These are phyloP conservation scores for Vachellia pachyceras DNA, from an alignment of 306 rosid genomes.

Conservation along the genomic window DNA sequence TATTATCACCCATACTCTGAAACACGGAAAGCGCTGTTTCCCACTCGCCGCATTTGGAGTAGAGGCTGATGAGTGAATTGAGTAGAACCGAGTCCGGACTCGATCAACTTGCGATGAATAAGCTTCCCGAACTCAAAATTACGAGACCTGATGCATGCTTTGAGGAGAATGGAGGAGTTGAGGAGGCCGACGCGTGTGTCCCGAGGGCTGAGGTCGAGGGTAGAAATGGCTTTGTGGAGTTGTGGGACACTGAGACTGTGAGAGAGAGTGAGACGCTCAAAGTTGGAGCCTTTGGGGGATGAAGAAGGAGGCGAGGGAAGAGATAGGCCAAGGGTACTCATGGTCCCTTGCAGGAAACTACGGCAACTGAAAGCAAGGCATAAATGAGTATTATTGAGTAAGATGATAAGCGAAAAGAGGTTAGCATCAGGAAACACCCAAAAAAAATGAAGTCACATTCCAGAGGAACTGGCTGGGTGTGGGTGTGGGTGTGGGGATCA, in stretches of 20 bases:
- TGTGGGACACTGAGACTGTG: slow-evolving; percentile 35
- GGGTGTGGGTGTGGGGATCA: too few relatives aligned
- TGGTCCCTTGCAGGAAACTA: background rate
- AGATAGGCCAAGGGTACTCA: slow-evolving; percentile 12
- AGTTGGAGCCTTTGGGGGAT: background rate
- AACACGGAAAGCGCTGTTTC: slow-evolving; percentile 46
- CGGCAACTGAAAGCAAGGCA: background rate
- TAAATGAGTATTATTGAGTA: background rate
- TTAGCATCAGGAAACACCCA: too few relatives aligned
- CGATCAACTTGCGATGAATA: slow-evolving; percentile 51
- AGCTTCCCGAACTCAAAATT: slow-evolving; percentile 52
- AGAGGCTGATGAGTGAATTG: slow-evolving; percentile 54
- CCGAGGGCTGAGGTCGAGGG: slow-evolving; percentile 35
- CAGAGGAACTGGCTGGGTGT: too few relatives aligned
- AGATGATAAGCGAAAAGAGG: background rate
- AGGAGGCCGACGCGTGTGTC: slow-evolving; percentile 36
- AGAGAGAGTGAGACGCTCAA: background rate
- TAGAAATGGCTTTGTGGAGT: slow-evolving; percentile 52
- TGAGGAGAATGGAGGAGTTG: slow-evolving; percentile 55
- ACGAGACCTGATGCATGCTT: slow-evolving; percentile 55
- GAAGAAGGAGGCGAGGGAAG: slow-evolving; percentile 14
- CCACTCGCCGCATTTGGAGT: slow-evolving; percentile 58
- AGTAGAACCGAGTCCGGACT: slow-evolving; percentile 51
- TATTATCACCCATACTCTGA: slow-evolving; percentile 33
- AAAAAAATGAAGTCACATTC: too few relatives aligned